Percentiles rank a stretch among this genome's conserved stretches.
phyloP scores from a whole-genome alignment of 2,329 filamentous ascomycete genomes.

The Lachnellula suecica region DNA sequence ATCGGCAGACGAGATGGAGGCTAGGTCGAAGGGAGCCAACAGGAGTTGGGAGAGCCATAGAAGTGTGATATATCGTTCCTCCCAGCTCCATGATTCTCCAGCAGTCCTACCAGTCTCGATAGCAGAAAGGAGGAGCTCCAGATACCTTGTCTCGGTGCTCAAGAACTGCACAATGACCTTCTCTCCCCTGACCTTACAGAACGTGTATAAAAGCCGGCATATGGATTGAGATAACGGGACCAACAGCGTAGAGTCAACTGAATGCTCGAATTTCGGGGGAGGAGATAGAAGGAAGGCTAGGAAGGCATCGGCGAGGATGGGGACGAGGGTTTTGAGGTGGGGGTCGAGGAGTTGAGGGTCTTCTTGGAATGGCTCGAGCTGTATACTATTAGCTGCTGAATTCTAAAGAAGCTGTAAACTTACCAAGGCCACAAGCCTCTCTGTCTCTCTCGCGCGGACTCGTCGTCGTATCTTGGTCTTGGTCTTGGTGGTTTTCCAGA shows the following conservation, averaged over 20 bases:
- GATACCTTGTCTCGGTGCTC: conserved; percentile 82
- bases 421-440: conserved; percentile 48
- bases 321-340: conserved; percentile 73
- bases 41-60: conserved; percentile 85
- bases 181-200: conserved; percentile 92
- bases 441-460: conserved; percentile 50
- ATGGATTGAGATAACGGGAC: conserved; percentile 55
- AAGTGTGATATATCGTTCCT: conserved; percentile 83
- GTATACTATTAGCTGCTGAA: conserved; percentile 7
- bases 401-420: not conserved
- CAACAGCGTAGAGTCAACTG: conserved; percentile 27
- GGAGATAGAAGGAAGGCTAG: conserved; percentile 61
- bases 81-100: conserved; percentile 64
- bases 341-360: conserved; percentile 90
- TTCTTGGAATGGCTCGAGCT: conserved; percentile 88
- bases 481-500: conserved; percentile 50
- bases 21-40: conserved; percentile 85
- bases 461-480: conserved; percentile 44
- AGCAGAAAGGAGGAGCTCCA: conserved; percentile 76
- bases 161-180: conserved; percentile 91
- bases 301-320: conserved; percentile 73
- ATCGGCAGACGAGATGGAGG: conserved; percentile 71
- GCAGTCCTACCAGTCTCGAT: conserved; percentile 55
- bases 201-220: conserved; percentile 77
- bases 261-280: conserved; percentile 37